These are phyloP conservation scores for Pulicaria dysenterica DNA, from an alignment of 129 eudicot species.

Conservation along the genomic window DNA sequence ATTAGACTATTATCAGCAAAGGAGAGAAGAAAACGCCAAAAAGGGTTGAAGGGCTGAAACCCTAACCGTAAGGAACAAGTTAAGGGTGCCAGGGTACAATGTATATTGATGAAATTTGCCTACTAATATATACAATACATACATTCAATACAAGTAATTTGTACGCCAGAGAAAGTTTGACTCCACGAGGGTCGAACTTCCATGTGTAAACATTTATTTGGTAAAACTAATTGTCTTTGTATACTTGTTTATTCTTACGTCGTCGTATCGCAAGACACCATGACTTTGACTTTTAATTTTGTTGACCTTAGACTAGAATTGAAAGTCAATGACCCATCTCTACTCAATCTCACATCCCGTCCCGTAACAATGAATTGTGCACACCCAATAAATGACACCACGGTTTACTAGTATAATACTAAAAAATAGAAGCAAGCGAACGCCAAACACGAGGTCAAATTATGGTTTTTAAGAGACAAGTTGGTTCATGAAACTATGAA, in stretches of 20 bases:
- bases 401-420: neutral
- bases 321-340: constrained; percentile 4
- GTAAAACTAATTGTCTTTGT: too few species aligned
- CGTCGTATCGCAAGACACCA: neutral
- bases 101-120: too few species aligned
- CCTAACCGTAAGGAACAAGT: too few species aligned
- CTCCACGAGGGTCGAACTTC: too few species aligned
- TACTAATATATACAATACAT: too few species aligned
- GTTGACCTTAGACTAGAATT: neutral
- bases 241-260: neutral
- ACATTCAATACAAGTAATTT: neutral
- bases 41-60: too few species aligned
- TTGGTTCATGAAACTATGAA: too few species aligned
- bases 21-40: too few species aligned
- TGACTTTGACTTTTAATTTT: neutral
- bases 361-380: neutral
- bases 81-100: too few species aligned
- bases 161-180: neutral
- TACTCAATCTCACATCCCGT: neutral
- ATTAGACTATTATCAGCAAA: too few species aligned
- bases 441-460: too few species aligned
- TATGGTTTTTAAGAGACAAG: too few species aligned
- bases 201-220: neutral
- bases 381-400: neutral
- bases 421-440: neutral